A percentile compares a stretch with the other conserved stretches of the same genome.
Conservation (phyloP, 805 yeast genomes). For the Hagleromyces aurorensis region DNA sequence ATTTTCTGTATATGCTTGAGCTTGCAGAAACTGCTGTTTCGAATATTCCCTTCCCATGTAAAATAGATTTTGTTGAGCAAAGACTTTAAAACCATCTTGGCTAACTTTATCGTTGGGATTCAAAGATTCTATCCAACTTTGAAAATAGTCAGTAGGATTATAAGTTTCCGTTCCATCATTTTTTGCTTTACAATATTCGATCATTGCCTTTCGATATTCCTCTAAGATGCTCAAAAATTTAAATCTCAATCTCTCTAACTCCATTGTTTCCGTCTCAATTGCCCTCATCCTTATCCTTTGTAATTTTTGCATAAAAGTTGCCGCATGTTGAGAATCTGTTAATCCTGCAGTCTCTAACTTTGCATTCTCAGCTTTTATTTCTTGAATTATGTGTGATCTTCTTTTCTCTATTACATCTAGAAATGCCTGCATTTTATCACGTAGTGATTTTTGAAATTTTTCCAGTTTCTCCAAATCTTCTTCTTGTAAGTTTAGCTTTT, state of each 20-base stretch:
- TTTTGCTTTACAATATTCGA: constrained; percentile 15
- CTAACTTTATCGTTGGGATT: constrained; percentile 18
- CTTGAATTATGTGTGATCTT: constrained; percentile 19
- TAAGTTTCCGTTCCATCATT: constrained; percentile 10
- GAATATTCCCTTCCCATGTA: no score
- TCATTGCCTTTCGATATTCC: constrained; percentile 23
- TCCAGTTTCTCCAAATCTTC: constrained; percentile 16
- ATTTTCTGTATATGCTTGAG: constrained; percentile 3
- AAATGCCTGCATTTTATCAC: constrained; percentile 20
- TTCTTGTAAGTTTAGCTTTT: constrained; percentile 6
- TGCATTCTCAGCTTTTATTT: constrained; percentile 20
- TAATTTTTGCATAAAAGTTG: constrained; percentile 18
- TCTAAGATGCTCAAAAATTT: constrained; percentile 21
- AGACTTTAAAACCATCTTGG: constrained; percentile 16
- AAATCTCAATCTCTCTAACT: constrained; percentile 21
- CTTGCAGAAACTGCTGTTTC: background rate
- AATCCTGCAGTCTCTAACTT: constrained; percentile 15
- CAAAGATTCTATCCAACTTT: constrained; percentile 18
- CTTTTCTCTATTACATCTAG: constrained; percentile 21
- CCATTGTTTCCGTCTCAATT: constrained; percentile 27
- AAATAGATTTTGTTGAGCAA: constrained; percentile 9
- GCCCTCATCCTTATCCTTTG: constrained; percentile 28
- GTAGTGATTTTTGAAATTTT: constrained; percentile 19
- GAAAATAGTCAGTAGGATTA: constrained; percentile 23
- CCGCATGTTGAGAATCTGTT: constrained; percentile 14